phyloP scores from a whole-genome alignment of 164 flowering plant species.

The Protea cynaroides region DNA sequence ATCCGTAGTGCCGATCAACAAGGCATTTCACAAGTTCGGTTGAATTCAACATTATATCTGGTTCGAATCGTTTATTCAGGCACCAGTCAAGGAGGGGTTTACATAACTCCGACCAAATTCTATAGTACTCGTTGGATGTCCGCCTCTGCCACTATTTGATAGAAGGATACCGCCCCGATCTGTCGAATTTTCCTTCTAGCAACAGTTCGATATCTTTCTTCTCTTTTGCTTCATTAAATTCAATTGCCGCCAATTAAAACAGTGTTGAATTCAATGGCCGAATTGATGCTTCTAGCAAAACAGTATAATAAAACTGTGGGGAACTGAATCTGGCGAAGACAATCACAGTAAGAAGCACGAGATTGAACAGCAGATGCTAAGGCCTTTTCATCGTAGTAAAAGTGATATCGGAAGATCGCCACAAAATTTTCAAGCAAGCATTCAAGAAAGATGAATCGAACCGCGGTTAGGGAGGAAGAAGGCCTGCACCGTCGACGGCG shows the following conservation, averaged over 20 bases:
- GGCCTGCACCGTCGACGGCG: too few species aligned
- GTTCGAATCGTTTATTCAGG: slow-evolving; percentile 39
- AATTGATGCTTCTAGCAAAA: neutral
- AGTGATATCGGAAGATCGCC: too few species aligned
- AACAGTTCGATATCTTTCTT: slow-evolving; percentile 55
- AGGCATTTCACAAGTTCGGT: slow-evolving; percentile 39
- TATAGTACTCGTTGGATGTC: slow-evolving; percentile 34
- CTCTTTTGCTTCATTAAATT: slow-evolving; percentile 35
- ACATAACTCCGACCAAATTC: slow-evolving; percentile 57
- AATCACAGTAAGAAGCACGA: slow-evolving; percentile 34
- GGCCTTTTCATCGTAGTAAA: slow-evolving; percentile 43
- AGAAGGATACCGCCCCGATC: slow-evolving; percentile 33
- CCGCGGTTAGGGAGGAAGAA: too few species aligned
- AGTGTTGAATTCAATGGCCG: slow-evolving; percentile 55
- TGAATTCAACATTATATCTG: slow-evolving; percentile 59
- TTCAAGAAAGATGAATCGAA: too few species aligned
- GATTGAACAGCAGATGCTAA: slow-evolving; percentile 40
- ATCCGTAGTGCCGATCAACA: slow-evolving; percentile 34
- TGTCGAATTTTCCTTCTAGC: slow-evolving; percentile 48
- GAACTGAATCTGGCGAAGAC: slow-evolving; percentile 24
- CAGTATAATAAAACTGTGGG: slow-evolving; percentile 6
- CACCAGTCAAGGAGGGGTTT: slow-evolving; percentile 53
- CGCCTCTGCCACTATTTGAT: slow-evolving; percentile 45
- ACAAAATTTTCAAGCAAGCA: too few species aligned
- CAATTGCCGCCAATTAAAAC: slow-evolving; percentile 56